Percentiles rank a stretch among this genome's conserved stretches.
Conservation (phyloP, 2,329 filamentous ascomycete genomes). For the Apiospora marii region DNA sequence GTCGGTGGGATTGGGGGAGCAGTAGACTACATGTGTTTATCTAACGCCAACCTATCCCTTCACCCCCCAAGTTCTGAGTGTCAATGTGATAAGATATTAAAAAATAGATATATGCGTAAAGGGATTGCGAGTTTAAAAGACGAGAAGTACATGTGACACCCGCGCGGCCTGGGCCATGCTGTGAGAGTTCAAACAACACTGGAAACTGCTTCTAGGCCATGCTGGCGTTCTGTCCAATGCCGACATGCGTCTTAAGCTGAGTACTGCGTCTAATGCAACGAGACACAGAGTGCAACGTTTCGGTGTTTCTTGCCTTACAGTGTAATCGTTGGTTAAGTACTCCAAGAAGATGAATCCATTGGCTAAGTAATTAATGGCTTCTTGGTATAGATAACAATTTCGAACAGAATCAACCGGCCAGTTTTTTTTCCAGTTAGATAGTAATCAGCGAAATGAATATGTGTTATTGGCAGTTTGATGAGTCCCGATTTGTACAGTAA, state of each 20-base stretch:
- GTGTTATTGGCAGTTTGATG: too few relatives aligned
- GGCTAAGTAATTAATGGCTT: too few relatives aligned
- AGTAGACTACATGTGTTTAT: too few relatives aligned
- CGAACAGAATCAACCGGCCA: too few relatives aligned
- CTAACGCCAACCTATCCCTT: too few relatives aligned
- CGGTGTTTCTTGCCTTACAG: background rate
- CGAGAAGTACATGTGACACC: background rate
- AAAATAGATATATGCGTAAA: background rate
- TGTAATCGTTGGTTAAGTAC: background rate
- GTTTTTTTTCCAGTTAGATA: too few relatives aligned
- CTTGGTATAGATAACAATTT: too few relatives aligned
- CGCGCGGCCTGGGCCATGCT: background rate
- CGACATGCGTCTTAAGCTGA: background rate
- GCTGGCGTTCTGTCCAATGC: background rate
- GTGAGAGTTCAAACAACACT: background rate
- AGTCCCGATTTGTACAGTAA: too few relatives aligned
- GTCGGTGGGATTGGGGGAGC: slow-evolving; percentile 28
- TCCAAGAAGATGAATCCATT: background rate
- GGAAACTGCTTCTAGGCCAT: background rate
- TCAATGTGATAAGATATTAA: background rate
- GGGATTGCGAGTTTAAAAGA: background rate
- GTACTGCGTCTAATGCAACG: background rate
- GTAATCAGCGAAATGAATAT: too few relatives aligned
- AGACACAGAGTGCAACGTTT: background rate
- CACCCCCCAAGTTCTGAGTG: background rate